phyloP scores from a whole-genome alignment of 805 yeast genomes.

The Lachancea dasiensis region DNA sequence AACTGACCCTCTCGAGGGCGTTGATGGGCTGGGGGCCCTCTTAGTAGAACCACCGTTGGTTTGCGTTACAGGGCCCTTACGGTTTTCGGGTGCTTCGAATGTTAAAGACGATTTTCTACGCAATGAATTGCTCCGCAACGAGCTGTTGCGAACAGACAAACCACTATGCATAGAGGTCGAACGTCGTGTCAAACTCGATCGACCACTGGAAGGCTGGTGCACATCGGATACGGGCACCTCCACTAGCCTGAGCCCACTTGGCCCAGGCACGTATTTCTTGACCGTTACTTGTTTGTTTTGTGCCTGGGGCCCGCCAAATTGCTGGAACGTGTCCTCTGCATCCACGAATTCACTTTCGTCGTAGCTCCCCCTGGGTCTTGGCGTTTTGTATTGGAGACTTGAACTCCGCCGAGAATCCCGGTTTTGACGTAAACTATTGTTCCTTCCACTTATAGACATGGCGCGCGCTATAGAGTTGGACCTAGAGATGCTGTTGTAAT shows the following conservation, averaged over 20 bases:
- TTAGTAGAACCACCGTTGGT: background rate
- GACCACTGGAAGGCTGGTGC: conserved; percentile 16
- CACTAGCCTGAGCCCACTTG: conserved; percentile 59
- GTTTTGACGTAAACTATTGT: conserved; percentile 5
- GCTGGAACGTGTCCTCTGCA: conserved; percentile 30
- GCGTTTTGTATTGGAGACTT: conserved; percentile 5
- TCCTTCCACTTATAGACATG: conserved; percentile 5
- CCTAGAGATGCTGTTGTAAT: conserved; percentile 16
- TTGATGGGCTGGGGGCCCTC: background rate
- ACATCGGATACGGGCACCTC: conserved; percentile 53
- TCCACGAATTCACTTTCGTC: conserved; percentile 15
- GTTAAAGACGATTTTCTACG: conserved; percentile 12
- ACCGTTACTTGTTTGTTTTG: conserved; percentile 38
- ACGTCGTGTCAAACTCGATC: conserved; percentile 12
- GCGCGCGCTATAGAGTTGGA: conserved; percentile 11
- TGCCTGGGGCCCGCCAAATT: conserved; percentile 31
- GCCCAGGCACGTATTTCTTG: conserved; percentile 68
- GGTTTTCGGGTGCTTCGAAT: conserved; percentile 10
- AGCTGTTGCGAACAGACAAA: conserved; percentile 5
- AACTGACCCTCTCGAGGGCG: background rate
- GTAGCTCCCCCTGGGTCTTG: conserved; percentile 2
- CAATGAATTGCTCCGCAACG: conserved; percentile 7
- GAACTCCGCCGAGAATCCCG: conserved; percentile 5
- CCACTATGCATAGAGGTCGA: conserved; percentile 14
- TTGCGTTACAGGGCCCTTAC: background rate